Conservation (phyloP, 2,329 filamentous ascomycete genomes). For the Madurella mycetomatis region DNA sequence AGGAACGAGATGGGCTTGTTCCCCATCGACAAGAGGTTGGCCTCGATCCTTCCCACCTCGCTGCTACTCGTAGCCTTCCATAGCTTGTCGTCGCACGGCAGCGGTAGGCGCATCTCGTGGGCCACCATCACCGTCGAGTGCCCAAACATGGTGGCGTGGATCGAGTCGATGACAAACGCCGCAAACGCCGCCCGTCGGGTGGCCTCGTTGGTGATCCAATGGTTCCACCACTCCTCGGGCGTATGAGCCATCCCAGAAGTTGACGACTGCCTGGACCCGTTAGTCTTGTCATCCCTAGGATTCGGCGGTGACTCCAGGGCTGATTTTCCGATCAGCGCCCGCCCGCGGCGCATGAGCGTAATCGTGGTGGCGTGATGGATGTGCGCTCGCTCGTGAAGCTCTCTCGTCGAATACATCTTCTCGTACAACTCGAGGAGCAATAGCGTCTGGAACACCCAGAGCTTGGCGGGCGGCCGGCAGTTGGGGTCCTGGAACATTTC, state of each 20-base stretch:
- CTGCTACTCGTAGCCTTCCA: conserved; percentile 87
- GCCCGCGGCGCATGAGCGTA: conserved; percentile 89
- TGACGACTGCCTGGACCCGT: conserved; percentile 57
- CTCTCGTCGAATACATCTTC: conserved; percentile 94
- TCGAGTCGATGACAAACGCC: conserved; percentile 91
- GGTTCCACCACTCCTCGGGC: conserved; percentile 87
- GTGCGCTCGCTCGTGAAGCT: conserved; percentile 88
- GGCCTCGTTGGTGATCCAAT: conserved; percentile 92
- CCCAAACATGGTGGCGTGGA: conserved; percentile 96
- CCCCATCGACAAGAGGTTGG: conserved; percentile 72
- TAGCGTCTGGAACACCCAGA: conserved; percentile 93
- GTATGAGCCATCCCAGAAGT: conserved; percentile 61
- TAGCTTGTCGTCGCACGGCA: conserved; percentile 88
- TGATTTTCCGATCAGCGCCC: conserved; percentile 82
- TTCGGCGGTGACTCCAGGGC: conserved; percentile 80
- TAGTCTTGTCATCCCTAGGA: conserved; percentile 55
- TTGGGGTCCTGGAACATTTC: conserved; percentile 89
- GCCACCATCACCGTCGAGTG: conserved; percentile 96
- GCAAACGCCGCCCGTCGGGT: conserved; percentile 87
- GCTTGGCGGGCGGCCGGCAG: conserved; percentile 84
- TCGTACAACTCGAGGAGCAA: conserved; percentile 89
- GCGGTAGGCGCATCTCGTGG: conserved; percentile 84
- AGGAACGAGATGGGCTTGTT: conserved; percentile 83
- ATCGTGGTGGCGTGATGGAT: conserved; percentile 96
- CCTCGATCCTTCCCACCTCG: conserved; percentile 80